Percentiles rank a stretch among this genome's conserved stretches.
These are phyloP conservation scores for Suillus occidentalis DNA, from an alignment of 768 basidiomycete species.

Conservation along the genomic window DNA sequence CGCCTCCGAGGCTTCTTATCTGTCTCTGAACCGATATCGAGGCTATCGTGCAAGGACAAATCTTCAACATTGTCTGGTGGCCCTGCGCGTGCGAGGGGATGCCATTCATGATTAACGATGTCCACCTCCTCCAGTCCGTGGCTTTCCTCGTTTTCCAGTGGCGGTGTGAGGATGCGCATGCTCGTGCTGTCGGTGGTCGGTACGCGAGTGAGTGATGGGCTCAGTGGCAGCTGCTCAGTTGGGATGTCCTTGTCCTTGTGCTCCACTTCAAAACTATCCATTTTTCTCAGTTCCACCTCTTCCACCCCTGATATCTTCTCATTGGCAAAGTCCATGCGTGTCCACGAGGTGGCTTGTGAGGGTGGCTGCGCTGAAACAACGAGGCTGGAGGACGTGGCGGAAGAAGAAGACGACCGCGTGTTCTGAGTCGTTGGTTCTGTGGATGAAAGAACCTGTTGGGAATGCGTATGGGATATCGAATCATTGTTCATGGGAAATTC, in stretches of 20 bases:
- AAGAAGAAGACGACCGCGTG: slow-evolving; percentile 11
- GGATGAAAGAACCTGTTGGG: background rate
- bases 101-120: slow-evolving; percentile 25
- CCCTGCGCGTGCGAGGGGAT: slow-evolving; percentile 20
- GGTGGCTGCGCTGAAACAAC: slow-evolving; percentile 13
- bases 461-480: slow-evolving; percentile 8
- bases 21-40: slow-evolving; percentile 12
- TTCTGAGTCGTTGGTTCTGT: slow-evolving; percentile 2
- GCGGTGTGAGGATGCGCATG: background rate
- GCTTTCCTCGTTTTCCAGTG: slow-evolving; percentile 7
- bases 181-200: slow-evolving; percentile 18
- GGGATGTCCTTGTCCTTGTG: slow-evolving; percentile 5
- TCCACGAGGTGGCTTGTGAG: slow-evolving; percentile 32
- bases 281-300: slow-evolving; percentile 9
- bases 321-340: slow-evolving; percentile 15
- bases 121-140: slow-evolving; percentile 20
- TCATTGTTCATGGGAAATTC: slow-evolving; percentile 23
- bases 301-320: slow-evolving; percentile 6
- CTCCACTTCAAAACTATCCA: background rate
- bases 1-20: slow-evolving; percentile 30
- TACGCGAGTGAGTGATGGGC: slow-evolving; percentile 31
- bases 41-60: slow-evolving; percentile 14
- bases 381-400: slow-evolving; percentile 19
- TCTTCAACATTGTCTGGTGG: slow-evolving; percentile 15
- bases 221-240: slow-evolving; percentile 28